Percentiles rank a stretch among this genome's conserved stretches.
Evolutionary conservation across 139 green algal species (phyloP).

Genomic region (Monoraphidium neglectum): DNA sequence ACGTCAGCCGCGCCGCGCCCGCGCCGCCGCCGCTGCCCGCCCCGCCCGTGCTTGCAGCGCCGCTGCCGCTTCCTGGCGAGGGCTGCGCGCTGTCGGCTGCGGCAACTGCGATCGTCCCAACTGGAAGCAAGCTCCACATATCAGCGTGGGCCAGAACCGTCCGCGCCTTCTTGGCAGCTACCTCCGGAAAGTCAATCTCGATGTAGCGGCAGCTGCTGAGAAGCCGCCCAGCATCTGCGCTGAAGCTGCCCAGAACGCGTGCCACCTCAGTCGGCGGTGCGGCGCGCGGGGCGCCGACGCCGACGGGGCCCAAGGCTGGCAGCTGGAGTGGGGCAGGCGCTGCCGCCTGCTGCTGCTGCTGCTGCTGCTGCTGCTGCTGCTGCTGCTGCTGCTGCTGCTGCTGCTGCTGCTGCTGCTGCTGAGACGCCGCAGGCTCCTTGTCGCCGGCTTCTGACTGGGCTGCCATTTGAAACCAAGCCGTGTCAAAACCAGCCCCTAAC

Average conservation of each 20-base stretch:
- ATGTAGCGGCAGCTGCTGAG: conserved; percentile 8
- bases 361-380: background rate
- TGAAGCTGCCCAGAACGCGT: background rate
- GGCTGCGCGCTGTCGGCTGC: background rate
- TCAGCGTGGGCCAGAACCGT: background rate
- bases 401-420: background rate
- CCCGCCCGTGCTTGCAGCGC: background rate
- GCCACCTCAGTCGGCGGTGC: background rate
- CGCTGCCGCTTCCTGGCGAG: background rate
- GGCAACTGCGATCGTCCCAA: conserved; percentile 6
- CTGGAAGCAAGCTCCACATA: conserved; percentile 12
- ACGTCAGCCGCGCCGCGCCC: background rate
- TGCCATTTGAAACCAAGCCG: conserved; percentile 77
- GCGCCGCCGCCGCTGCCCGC: background rate
- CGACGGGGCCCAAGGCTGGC: background rate
- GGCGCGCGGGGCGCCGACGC: background rate
- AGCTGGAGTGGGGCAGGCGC: too few relatives aligned
- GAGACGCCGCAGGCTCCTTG: too few relatives aligned
- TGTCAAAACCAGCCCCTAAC: conserved; percentile 90
- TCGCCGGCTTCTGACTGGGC: background rate
- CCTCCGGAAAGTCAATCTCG: conserved; percentile 29
- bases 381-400: background rate
- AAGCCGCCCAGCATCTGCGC: background rate
- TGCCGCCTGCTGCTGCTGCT: background rate
- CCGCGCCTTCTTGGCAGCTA: conserved; percentile 20